Evolutionary conservation across 371 early-diverging fungal species (phyloP).

Genomic region (Haplosporangium sp.): DNA sequence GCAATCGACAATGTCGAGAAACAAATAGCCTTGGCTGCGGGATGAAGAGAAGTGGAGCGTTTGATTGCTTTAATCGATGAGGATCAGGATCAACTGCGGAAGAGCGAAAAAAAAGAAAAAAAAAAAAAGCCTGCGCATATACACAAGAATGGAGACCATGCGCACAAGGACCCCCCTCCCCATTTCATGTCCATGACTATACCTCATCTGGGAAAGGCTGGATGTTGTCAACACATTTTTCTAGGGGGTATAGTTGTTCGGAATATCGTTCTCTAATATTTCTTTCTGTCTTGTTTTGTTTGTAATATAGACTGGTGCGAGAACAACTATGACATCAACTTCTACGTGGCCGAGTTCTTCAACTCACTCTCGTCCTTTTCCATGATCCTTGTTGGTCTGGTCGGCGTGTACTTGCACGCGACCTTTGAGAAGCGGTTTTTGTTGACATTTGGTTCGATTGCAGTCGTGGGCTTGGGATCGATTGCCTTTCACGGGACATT

Average conservation of each 20-base stretch:
- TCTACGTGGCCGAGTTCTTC: conserved; percentile 76
- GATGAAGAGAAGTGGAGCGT: no score
- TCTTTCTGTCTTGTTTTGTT: not conserved
- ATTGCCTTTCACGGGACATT: conserved; percentile 76
- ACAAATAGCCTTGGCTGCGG: no score
- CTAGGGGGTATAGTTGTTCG: not conserved
- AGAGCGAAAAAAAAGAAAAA: no score
- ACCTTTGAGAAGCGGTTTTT: conserved; percentile 52
- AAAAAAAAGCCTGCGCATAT: no score
- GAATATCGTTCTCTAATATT: not conserved
- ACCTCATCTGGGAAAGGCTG: not conserved
- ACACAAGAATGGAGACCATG: no score
- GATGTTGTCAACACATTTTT: not conserved
- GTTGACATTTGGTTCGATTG: conserved; percentile 47
- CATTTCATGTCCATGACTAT: not conserved
- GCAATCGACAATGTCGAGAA: no score
- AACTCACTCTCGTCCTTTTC: conserved; percentile 72
- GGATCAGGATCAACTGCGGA: no score
- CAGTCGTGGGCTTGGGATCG: conserved; percentile 70
- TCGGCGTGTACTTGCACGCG: conserved; percentile 61
- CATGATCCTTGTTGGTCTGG: conserved; percentile 68
- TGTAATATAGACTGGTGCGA: conserved; percentile 75
- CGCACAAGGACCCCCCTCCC: no score
- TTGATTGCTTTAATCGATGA: no score
- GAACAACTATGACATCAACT: conserved; percentile 65